Evolutionary conservation across 2,329 filamentous ascomycete species (phyloP).

Genomic region (Fusarium neocosmosporiellum): DNA sequence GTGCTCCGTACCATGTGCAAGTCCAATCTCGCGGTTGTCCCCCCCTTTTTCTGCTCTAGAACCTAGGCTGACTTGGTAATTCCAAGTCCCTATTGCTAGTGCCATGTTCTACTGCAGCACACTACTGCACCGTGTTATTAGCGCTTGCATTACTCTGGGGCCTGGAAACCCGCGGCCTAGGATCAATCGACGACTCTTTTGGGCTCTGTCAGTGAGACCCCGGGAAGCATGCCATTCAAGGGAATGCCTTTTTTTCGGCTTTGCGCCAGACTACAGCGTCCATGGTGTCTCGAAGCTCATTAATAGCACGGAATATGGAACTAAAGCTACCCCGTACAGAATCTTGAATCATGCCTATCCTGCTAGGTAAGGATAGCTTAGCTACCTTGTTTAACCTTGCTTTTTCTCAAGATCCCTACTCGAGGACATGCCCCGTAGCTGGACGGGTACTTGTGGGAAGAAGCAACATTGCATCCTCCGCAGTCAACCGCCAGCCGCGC

Average conservation of each 20-base stretch:
- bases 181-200: conserved; percentile 19
- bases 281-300: background rate
- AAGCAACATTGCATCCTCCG: conserved; percentile 35
- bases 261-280: background rate
- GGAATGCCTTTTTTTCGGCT: background rate
- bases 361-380: background rate
- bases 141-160: conserved; percentile 29
- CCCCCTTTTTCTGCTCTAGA: conserved; percentile 32
- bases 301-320: background rate
- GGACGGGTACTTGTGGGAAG: conserved; percentile 25
- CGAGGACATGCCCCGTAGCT: conserved; percentile 26
- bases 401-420: conserved; percentile 25
- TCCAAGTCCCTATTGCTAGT: conserved; percentile 28
- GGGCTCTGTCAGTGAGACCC: background rate
- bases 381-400: conserved; percentile 24
- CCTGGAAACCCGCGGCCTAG: conserved; percentile 33
- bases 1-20: background rate
- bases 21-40: conserved; percentile 7
- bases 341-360: background rate
- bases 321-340: background rate
- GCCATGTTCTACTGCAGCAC: conserved; percentile 34
- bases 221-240: background rate
- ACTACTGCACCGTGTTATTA: conserved; percentile 42
- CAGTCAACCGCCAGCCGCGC: conserved; percentile 27
- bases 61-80: conserved; percentile 18